A percentile compares a stretch with the other conserved stretches of the same genome.
phyloP scores from a whole-genome alignment of 306 rosid species.

The Sindora glabra region DNA sequence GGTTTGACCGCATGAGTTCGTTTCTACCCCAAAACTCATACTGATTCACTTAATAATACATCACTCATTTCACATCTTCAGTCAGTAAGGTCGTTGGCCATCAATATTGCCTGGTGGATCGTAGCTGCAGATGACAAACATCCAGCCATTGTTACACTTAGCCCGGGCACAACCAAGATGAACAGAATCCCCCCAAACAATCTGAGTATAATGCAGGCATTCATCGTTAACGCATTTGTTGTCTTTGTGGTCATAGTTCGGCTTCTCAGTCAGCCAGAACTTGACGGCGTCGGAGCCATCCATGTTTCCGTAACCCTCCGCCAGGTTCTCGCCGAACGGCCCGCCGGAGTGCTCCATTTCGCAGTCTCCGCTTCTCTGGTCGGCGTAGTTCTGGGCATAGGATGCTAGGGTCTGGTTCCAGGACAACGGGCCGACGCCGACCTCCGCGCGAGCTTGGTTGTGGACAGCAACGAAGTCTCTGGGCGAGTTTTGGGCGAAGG shows the following conservation, averaged over 20 bases:
- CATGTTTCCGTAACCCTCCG: neutral
- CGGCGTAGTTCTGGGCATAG: constrained; percentile 19
- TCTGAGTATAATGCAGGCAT: too few relatives aligned
- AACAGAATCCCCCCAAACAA: too few relatives aligned
- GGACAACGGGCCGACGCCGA: constrained; percentile 18
- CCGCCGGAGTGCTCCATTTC: constrained; percentile 22
- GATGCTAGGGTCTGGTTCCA: constrained; percentile 25
- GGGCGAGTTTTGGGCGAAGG: neutral
- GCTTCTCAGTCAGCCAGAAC: constrained; percentile 27
- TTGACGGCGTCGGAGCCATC: neutral
- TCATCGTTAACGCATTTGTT: too few relatives aligned
- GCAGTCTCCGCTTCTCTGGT: constrained; percentile 5
- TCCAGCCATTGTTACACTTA: too few relatives aligned
- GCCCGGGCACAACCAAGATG: too few relatives aligned
- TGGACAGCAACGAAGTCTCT: constrained; percentile 27
- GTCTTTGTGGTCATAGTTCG: constrained; percentile 10
- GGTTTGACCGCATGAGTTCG: too few relatives aligned
- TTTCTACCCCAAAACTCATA: too few relatives aligned
- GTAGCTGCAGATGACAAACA: too few relatives aligned
- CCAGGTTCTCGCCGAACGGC: constrained; percentile 30
- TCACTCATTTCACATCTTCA: too few relatives aligned
- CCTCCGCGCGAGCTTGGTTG: constrained; percentile 27
- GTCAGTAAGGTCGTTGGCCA: too few relatives aligned
- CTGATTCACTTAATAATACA: too few relatives aligned
- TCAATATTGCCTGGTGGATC: too few relatives aligned